Conservation (phyloP, 345 rosid species). For the Pelargonium nanum region DNA sequence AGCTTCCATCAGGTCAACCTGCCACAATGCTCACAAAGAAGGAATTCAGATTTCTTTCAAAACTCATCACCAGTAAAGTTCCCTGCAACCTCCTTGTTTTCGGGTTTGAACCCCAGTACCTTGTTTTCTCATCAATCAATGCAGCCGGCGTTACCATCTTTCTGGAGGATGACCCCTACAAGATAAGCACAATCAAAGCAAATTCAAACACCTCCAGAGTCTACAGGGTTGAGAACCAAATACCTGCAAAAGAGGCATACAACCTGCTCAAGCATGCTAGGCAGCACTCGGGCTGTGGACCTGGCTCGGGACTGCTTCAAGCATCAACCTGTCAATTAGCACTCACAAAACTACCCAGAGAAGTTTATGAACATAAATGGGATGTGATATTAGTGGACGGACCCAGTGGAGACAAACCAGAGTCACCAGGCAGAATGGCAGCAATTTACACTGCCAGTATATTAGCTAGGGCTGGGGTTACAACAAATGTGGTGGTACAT, state of each 20-base stretch:
- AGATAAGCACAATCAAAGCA: slow-evolving; percentile 26
- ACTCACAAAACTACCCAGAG: slow-evolving; percentile 38
- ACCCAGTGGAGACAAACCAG: slow-evolving; percentile 48
- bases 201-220: slow-evolving; percentile 33
- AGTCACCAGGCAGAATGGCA: slow-evolving; percentile 78
- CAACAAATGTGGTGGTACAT: slow-evolving; percentile 62
- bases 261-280: slow-evolving; percentile 67
- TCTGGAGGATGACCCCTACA: slow-evolving; percentile 50
- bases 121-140: slow-evolving; percentile 47
- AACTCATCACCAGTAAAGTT: slow-evolving; percentile 31
- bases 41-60: slow-evolving; percentile 50
- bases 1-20: slow-evolving; percentile 34
- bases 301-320: slow-evolving; percentile 24
- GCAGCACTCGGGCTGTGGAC: slow-evolving; percentile 47
- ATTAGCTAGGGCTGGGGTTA: slow-evolving; percentile 52
- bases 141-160: slow-evolving; percentile 52
- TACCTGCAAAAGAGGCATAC: slow-evolving; percentile 55
- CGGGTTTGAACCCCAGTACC: slow-evolving; percentile 48
- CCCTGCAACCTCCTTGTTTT: slow-evolving; percentile 86
- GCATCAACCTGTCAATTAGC: slow-evolving; percentile 45
- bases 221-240: slow-evolving; percentile 40
- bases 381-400: slow-evolving; percentile 79
- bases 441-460: slow-evolving; percentile 60
- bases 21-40: slow-evolving; percentile 34
- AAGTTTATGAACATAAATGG: slow-evolving; percentile 52